phyloP scores from a whole-genome alignment of 1,284 basidiomycete species.

The Ganoderma leucocontextum region DNA sequence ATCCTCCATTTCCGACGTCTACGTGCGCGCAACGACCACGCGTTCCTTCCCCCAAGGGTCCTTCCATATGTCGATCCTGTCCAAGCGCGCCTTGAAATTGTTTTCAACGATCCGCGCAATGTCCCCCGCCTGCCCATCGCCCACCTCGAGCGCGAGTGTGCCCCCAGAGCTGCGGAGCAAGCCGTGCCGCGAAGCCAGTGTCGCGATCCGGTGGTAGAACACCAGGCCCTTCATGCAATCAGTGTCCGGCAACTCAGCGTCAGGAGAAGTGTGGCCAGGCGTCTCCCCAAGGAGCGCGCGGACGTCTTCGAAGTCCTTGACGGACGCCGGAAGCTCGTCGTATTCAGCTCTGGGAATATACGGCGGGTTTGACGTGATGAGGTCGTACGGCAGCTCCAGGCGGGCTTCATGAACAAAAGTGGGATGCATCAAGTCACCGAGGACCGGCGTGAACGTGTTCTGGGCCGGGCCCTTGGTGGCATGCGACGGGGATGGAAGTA shows the following conservation, averaged over 20 bases:
- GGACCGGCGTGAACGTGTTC: constrained; percentile 58
- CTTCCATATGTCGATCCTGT: constrained; percentile 69
- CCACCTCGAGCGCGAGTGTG: constrained; percentile 82
- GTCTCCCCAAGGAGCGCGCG: constrained; percentile 81
- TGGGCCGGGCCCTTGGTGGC: not conserved
- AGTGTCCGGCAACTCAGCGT: constrained; percentile 12
- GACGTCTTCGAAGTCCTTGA: constrained; percentile 82
- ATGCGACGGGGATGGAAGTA: constrained; percentile 4
- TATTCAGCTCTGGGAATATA: constrained; percentile 83
- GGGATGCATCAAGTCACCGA: constrained; percentile 57
- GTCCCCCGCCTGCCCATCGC: constrained; percentile 70
- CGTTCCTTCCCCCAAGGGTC: constrained; percentile 81
- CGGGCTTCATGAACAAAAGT: constrained; percentile 44
- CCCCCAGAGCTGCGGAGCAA: constrained; percentile 56
- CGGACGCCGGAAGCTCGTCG: constrained; percentile 67
- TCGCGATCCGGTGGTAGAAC: constrained; percentile 81
- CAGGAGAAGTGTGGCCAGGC: constrained; percentile 13
- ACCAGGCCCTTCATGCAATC: constrained; percentile 65
- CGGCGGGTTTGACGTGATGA: constrained; percentile 93
- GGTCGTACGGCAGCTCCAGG: constrained; percentile 65
- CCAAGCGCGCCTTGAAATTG: constrained; percentile 47
- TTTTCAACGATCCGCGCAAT: constrained; percentile 66
- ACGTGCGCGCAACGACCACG: constrained; percentile 58
- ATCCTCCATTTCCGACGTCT: not conserved
- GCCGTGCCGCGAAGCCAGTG: constrained; percentile 56